These are phyloP conservation scores for Furcasterigmium furcatum DNA, from an alignment of 2,329 filamentous ascomycete genomes.

Conservation along the genomic window DNA sequence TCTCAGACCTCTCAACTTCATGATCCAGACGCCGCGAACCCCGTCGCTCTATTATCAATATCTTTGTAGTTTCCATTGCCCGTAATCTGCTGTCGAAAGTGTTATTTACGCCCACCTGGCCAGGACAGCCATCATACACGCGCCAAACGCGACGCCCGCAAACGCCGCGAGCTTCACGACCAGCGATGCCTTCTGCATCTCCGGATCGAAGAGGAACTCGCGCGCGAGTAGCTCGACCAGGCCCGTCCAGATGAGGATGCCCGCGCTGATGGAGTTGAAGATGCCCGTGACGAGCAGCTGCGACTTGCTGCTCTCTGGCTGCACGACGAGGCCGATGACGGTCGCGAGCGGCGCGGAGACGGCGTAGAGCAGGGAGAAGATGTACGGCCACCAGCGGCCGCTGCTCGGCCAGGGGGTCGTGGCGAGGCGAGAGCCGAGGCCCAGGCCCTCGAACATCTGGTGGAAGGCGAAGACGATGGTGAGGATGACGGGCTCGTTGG, in stretches of 20 bases:
- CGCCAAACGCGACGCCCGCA: constrained; percentile 68
- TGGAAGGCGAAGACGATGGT: constrained; percentile 75
- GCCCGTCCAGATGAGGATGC: constrained; percentile 89
- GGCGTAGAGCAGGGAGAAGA: constrained; percentile 69
- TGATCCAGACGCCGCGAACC: no score
- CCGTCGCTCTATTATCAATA: no score
- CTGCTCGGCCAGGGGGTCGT: constrained; percentile 69
- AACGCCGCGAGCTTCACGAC: constrained; percentile 68
- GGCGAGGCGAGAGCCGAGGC: constrained; percentile 79
- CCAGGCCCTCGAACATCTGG: constrained; percentile 89
- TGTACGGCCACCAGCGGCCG: constrained; percentile 71
- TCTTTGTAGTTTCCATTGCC: no score
- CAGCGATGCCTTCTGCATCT: constrained; percentile 74
- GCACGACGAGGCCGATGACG: constrained; percentile 75
- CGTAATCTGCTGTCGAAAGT: no score
- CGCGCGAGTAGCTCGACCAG: constrained; percentile 90
- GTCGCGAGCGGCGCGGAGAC: constrained; percentile 82
- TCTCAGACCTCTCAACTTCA: no score
- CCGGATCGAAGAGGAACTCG: constrained; percentile 91
- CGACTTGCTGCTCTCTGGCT: constrained; percentile 34
- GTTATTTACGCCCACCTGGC: constrained; percentile 80
- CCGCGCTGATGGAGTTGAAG: constrained; percentile 83
- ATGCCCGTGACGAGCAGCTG: constrained; percentile 76
- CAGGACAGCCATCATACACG: constrained; percentile 73
- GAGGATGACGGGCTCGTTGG: constrained; percentile 55